Conservation (phyloP, 2,329 filamentous ascomycete genomes). For the Beauveria caledonica region DNA sequence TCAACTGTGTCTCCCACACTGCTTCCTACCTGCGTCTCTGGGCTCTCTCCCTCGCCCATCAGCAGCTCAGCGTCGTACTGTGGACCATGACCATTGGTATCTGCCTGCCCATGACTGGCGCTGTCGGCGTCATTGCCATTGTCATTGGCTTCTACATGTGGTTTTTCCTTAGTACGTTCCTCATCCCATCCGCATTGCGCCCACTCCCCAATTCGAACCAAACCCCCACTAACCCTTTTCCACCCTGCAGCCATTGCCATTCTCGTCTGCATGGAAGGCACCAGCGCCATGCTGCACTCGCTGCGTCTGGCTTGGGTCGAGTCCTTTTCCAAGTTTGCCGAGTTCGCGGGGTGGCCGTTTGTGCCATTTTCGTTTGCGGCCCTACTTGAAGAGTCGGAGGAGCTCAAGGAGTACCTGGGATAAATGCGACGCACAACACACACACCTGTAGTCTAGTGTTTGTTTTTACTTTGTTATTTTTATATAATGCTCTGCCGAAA, state of each 20-base stretch:
- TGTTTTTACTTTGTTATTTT: constrained; percentile 15
- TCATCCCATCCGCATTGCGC: background rate
- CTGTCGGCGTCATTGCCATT: constrained; percentile 67
- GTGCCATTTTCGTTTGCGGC: constrained; percentile 81
- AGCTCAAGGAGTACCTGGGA: constrained; percentile 47
- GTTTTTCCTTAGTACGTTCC: constrained; percentile 66
- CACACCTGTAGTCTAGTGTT: background rate
- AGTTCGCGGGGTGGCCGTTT: constrained; percentile 82
- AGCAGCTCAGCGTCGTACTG: constrained; percentile 91
- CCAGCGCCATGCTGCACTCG: constrained; percentile 89
- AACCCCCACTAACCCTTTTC: constrained; percentile 17
- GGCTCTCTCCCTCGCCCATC: constrained; percentile 94
- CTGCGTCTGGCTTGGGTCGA: constrained; percentile 93
- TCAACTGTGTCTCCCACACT: constrained; percentile 98
- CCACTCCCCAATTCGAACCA: background rate
- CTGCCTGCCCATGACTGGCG: constrained; percentile 59
- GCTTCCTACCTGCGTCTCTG: constrained; percentile 97
- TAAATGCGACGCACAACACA: constrained; percentile 18
- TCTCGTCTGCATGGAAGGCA: constrained; percentile 91
- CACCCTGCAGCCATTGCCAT: constrained; percentile 40
- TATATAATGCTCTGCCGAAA: constrained; percentile 13
- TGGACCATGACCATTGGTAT: constrained; percentile 92
- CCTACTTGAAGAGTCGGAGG: constrained; percentile 74
- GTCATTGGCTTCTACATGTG: constrained; percentile 79
- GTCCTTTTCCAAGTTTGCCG: constrained; percentile 95